phyloP scores from a whole-genome alignment of 2,329 filamentous ascomycete species.

The Scleromitrula shiraiana region DNA sequence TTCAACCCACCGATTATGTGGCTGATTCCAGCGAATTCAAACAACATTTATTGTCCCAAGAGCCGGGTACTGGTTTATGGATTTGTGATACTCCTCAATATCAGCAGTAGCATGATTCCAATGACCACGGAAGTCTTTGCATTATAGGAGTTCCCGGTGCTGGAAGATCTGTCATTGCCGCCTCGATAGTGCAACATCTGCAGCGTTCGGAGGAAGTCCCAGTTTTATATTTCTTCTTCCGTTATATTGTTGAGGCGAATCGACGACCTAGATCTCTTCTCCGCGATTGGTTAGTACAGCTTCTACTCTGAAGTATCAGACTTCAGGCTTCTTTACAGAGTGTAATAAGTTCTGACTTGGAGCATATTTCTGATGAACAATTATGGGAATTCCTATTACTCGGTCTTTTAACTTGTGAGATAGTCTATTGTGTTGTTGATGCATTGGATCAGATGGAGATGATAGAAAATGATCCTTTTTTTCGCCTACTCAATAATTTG shows the following conservation, averaged over 20 bases:
- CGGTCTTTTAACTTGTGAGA: slow-evolving; percentile 11
- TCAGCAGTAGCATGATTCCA: slow-evolving; percentile 15
- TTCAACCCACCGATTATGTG: slow-evolving; percentile 17
- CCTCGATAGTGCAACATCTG: slow-evolving; percentile 13
- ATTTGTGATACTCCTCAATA: slow-evolving; percentile 14
- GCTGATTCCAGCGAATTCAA: slow-evolving; percentile 15
- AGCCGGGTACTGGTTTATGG: slow-evolving; percentile 16
- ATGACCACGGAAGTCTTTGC: slow-evolving; percentile 35
- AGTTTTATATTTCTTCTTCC: slow-evolving; percentile 33
- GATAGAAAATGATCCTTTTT: slow-evolving; percentile 28
- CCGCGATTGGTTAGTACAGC: slow-evolving; percentile 29
- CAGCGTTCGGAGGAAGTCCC: slow-evolving; percentile 17
- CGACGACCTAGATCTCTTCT: slow-evolving; percentile 22
- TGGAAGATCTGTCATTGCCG: slow-evolving; percentile 37
- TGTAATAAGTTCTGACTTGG: not conserved
- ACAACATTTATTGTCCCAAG: slow-evolving; percentile 15
- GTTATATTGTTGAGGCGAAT: slow-evolving; percentile 28
- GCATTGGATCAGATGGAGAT: slow-evolving; percentile 41
- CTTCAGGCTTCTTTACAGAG: not conserved
- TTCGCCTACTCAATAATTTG: slow-evolving; percentile 29
- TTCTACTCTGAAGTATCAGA: slow-evolving; percentile 21
- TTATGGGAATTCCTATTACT: slow-evolving; percentile 28
- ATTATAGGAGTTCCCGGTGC: slow-evolving; percentile 38
- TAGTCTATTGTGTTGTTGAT: slow-evolving; percentile 39
- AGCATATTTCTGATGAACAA: slow-evolving; percentile 7